Evolutionary conservation across 805 yeast genomes (phyloP).

Genomic region (Wickerhamiella azyma): DNA sequence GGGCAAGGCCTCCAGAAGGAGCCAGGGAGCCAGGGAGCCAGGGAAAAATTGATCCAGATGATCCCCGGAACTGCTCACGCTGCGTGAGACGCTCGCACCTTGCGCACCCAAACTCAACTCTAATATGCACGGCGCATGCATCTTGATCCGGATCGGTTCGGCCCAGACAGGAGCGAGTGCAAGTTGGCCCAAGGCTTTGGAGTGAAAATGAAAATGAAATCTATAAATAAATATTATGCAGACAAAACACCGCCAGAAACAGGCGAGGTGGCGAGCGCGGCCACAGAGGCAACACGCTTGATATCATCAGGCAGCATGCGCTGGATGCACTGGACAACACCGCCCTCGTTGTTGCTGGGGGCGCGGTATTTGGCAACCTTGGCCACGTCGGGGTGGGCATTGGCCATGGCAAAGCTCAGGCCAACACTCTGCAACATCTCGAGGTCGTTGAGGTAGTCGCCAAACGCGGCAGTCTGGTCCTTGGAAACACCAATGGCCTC

Average conservation of each 20-base stretch:
- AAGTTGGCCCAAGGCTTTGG: no score
- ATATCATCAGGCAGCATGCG: constrained; percentile 6
- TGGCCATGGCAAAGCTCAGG: constrained; percentile 7
- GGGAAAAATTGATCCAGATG: no score
- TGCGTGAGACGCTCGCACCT: no score
- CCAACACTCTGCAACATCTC: constrained; percentile 56
- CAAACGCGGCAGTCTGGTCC: constrained; percentile 59
- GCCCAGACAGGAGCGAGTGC: no score
- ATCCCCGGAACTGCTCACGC: no score
- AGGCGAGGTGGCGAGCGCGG: constrained; percentile 7
- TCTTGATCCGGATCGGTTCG: no score
- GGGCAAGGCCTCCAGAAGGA: no score
- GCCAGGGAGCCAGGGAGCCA: no score
- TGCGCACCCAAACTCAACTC: no score
- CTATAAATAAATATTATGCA: constrained; percentile 3
- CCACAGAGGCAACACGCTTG: constrained; percentile 7
- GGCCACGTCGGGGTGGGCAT: constrained; percentile 7
- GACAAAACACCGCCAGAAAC: constrained; percentile 6
- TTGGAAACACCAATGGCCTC: constrained; percentile 7
- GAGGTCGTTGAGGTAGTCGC: constrained; percentile 95
- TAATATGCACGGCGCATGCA: no score
- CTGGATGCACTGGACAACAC: constrained; percentile 8
- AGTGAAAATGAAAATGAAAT: no score
- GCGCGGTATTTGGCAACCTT: constrained; percentile 9
- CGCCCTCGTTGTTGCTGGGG: constrained; percentile 8